Base-by-base conservation (phyloP, 73 alveolate genomes). In the Paraurostyla sp. region DNA sequence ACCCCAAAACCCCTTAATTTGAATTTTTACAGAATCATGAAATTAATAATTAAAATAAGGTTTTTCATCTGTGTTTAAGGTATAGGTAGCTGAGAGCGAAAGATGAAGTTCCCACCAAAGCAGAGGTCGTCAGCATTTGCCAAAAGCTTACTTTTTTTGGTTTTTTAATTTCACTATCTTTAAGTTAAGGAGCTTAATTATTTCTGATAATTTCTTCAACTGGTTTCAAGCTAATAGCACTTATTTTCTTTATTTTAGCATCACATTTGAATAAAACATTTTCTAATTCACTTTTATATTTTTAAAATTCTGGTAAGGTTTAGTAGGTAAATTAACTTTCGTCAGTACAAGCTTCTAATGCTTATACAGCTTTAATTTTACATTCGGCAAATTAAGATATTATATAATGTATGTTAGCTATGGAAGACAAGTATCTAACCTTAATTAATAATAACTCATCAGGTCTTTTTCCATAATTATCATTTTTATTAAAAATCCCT, bases 381-480 rank as follows among this genome's bases (percentile, higher is more conserved):
- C 63, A 59, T 13, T 69, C 4, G 7, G 7, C 22, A 43, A 35
- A 69, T 11, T 69, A 59, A 3, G 63, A 29, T 32, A 35, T 69
- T 16, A 69, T 32, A 69, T 38, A 69, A 35, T 69, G 22, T 18
- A 69, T 33, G n/a, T 69, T 38, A 13, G 65, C 84, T 33, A 46
- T 43, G 4, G 59, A 36, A 4, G 40, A 13, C 2, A n/a, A 25
- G 41, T 69, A 69, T 13, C 84, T 9, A 41, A 69, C 11, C 23
- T 43, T 33, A 36, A 69, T 69, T 23, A 69, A 69, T 16, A 6
- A 27, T 35, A 69, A n/a, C 38, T 69, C 84, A 69, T 69, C 84
- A n/a, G 59, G 78, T 69, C 59, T 38, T 9, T 63, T 30, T 6
- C 84, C 63, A 15, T 41, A 69, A 23, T 43, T 69, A 69, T 43